Conservation (phyloP, 2,329 filamentous ascomycete species). For the Aspergillus felis region DNA sequence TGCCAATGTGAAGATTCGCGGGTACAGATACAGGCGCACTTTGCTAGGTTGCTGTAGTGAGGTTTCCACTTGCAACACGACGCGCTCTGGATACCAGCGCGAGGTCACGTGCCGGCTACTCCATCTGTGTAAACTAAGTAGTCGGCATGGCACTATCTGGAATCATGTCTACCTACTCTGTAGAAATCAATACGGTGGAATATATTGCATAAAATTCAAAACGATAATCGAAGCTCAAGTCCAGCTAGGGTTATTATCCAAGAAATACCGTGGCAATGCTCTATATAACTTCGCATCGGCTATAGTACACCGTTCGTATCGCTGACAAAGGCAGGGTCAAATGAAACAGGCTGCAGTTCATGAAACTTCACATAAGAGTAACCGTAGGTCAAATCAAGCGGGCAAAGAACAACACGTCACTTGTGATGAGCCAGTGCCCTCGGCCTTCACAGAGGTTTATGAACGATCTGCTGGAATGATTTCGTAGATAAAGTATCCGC, state of each 20-base stretch:
- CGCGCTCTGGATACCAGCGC: constrained; percentile 5
- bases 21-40: not conserved
- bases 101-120: constrained; percentile 7
- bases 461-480: not conserved
- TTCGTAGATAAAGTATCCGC: not conserved
- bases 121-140: not conserved
- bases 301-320: constrained; percentile 19
- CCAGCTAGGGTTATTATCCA: not conserved
- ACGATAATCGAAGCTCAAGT: not conserved
- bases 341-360: constrained; percentile 7
- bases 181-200: not conserved
- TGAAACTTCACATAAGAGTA: constrained; percentile 19
- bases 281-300: constrained; percentile 16
- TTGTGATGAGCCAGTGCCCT: not conserved
- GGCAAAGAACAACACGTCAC: constrained; percentile 1
- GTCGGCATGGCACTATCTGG: not conserved
- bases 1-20: constrained; percentile 6
- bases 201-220: not conserved
- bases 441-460: not conserved
- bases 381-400: constrained; percentile 18
- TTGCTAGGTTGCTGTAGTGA: not conserved
- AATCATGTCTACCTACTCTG: too few species aligned
- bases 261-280: constrained; percentile 6
- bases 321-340: constrained; percentile 5
- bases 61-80: not conserved